phyloP scores from a whole-genome alignment of 768 basidiomycete genomes.

The Tricholoma saponaceum region DNA sequence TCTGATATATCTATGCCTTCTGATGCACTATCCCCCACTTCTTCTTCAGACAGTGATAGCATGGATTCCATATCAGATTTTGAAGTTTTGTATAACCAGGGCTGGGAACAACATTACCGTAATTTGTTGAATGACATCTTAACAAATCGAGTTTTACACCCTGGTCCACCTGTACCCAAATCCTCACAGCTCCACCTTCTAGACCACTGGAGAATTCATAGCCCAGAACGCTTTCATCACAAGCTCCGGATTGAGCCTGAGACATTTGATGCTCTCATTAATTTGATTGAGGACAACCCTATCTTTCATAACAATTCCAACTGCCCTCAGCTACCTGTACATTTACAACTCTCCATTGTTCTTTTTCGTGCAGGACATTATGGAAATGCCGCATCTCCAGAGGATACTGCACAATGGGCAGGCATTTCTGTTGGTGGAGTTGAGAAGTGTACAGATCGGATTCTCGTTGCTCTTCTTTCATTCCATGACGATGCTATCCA shows the following conservation, averaged over 20 bases:
- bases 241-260: not conserved
- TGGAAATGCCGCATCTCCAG: conserved; percentile 16
- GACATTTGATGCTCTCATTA: conserved; percentile 6
- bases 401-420: conserved; percentile 3
- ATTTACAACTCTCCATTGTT: conserved; percentile 19
- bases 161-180: not conserved
- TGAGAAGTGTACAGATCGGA: not conserved
- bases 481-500: not conserved
- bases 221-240: not conserved
- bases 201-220: not conserved
- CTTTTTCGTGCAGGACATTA: conserved; percentile 16
- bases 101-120: not conserved
- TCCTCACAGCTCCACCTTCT: not conserved
- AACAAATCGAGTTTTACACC: not conserved
- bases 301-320: conserved; percentile 21
- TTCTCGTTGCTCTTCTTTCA: not conserved
- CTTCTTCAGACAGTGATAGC: not conserved
- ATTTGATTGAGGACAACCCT: conserved; percentile 14
- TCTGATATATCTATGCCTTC: not conserved
- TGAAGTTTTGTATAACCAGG: not conserved
- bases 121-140: not conserved
- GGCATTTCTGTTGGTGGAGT: conserved; percentile 1
- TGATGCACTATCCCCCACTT: not conserved
- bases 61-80: not conserved
- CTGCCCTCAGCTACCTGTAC: conserved; percentile 16